These are phyloP conservation scores for Chytriomyces sp. DNA, from an alignment of 192 early-diverging fungal species.

Conservation along the genomic window DNA sequence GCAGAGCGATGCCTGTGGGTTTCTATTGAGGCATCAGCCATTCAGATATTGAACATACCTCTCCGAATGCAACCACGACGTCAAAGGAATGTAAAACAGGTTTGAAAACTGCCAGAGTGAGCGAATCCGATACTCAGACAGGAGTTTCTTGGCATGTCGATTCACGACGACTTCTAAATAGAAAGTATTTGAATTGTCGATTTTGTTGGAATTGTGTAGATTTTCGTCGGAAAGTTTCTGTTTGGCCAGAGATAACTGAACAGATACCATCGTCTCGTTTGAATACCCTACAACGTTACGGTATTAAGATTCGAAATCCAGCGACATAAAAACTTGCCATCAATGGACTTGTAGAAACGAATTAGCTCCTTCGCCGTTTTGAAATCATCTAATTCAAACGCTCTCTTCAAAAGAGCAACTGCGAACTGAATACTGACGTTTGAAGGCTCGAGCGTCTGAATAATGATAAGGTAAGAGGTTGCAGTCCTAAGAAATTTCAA, in stretches of 20 bases:
- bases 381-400: conserved; percentile 75
- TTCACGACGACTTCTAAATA: conserved; percentile 42
- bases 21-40: not conserved
- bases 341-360: conserved; percentile 76
- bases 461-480: conserved; percentile 87
- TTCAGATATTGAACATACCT: conserved; percentile 24
- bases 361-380: conserved; percentile 80
- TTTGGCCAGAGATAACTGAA: not conserved
- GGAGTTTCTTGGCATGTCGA: conserved; percentile 33
- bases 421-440: conserved; percentile 63
- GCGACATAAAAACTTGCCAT: conserved; percentile 37
- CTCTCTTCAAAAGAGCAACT: conserved; percentile 69
- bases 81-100: conserved; percentile 34
- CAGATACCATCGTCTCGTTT: not conserved
- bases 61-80: conserved; percentile 29
- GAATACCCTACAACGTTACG: not conserved
- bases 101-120: conserved; percentile 34
- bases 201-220: not conserved
- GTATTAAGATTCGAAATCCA: not conserved
- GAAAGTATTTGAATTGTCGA: not conserved
- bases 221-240: not conserved
- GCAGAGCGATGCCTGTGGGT: conserved; percentile 14
- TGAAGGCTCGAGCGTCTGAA: conserved; percentile 86
- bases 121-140: conserved; percentile 26
- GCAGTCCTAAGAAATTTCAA: conserved; percentile 75